Evolutionary conservation across 441 rosid species (phyloP), one percentile per base, ranked within the genome.

Genomic region (Aquilaria agallochum): DNA sequence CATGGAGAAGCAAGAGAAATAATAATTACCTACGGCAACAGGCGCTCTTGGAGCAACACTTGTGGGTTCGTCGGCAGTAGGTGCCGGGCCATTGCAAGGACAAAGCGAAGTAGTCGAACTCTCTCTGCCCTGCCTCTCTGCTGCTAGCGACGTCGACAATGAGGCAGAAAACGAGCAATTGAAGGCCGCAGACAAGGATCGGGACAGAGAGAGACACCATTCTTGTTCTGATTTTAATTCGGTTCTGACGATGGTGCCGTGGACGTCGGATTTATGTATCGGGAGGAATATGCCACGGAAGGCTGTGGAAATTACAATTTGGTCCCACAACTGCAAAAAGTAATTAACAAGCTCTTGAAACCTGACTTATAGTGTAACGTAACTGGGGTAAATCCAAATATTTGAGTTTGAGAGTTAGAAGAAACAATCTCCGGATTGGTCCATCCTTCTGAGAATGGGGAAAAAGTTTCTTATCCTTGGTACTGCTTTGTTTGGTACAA

Each of bases 81-180:
- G 98, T 88, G 70, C 89, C 96, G 1, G 98, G 95, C 98, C 98
- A 93, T 54, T 85, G 95, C 14, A 93, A 75, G 60, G 95, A 59
- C 66, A 93, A 80, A 56, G 74, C 84, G 78, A 90, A 93, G 82
- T 93, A 93, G 74, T 93, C 98, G 68, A 93, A 93, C 78, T 90
- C 98, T 32, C 93, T 82, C 87, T 71, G 88, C 9, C 49, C 72
- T 58, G 55, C 59, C 48, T 50, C 53, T 30, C 53, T 47, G 45
- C 47, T 34, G 32, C 12, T 68, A 9, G 63, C 81, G 4, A 36
- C 50, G 31, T n/a, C 50, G 5, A 50, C 13, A 0, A 54, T 20
- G 55, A 60, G 31, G 45, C 47, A 59, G 15, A 42, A 34, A 4
- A 36, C 3, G 9, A 13, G 11, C 48, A 59, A 3, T 13, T 50